These are phyloP conservation scores for Pyrrhoderma lamaoense DNA, from an alignment of 1,284 basidiomycete genomes.

Conservation along the genomic window DNA sequence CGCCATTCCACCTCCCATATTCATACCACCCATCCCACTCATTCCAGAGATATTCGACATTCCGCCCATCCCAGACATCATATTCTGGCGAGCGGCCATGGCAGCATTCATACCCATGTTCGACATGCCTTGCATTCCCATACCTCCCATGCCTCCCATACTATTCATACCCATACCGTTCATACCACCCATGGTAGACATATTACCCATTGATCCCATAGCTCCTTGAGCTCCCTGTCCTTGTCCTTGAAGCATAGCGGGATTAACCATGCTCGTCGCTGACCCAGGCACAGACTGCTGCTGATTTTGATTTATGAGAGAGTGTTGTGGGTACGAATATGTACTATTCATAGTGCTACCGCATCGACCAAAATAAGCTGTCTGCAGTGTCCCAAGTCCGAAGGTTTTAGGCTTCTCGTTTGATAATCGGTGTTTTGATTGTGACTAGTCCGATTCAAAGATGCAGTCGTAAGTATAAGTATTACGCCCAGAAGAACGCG, in stretches of 20 bases:
- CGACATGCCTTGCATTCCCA: conserved; percentile 6
- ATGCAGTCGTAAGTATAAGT: no score
- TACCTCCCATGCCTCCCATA: conserved; percentile 3
- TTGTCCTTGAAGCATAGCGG: conserved; percentile 15
- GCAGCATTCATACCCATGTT: no score
- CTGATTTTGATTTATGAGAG: conserved; percentile 1
- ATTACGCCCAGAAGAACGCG: no score
- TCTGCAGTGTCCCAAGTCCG: no score
- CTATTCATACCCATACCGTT: background rate
- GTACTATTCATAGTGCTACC: no score
- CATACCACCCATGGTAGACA: background rate
- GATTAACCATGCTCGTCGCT: conserved; percentile 8
- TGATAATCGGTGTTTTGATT: no score
- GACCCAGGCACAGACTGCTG: background rate
- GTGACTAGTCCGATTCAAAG: no score
- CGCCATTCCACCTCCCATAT: no score
- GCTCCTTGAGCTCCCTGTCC: conserved; percentile 1
- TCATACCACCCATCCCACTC: background rate
- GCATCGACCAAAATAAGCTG: no score
- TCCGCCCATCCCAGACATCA: background rate
- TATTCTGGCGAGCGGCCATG: background rate
- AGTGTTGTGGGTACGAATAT: background rate
- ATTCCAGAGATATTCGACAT: background rate
- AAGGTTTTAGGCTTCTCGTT: no score
- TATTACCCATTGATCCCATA: conserved; percentile 13